These are phyloP conservation scores for Russula olivacea DNA, from an alignment of 768 basidiomycete species.

Conservation along the genomic window DNA sequence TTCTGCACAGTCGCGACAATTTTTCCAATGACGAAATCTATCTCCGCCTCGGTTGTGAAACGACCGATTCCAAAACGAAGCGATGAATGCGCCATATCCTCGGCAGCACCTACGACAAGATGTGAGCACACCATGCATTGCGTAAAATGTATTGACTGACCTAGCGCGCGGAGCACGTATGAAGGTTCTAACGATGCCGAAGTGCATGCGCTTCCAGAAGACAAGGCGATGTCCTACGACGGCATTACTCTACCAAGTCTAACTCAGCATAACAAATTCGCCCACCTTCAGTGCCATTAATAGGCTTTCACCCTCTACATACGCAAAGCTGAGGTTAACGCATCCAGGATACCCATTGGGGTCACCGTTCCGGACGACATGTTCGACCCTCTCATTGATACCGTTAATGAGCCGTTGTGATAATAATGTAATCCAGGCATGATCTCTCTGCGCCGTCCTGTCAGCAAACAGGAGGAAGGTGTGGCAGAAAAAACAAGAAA, in stretches of 20 bases:
- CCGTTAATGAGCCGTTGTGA: conserved; percentile 75
- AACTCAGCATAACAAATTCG: background rate
- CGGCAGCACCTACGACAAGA: conserved; percentile 65
- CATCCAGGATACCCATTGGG: conserved; percentile 90
- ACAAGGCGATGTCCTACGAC: conserved; percentile 87
- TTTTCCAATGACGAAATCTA: conserved; percentile 88
- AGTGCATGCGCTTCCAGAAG: conserved; percentile 97
- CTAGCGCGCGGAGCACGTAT: conserved; percentile 93
- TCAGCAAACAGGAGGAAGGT: conserved; percentile 31
- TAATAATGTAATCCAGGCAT: conserved; percentile 61
- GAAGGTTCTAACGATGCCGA: conserved; percentile 98
- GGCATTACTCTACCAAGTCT: background rate
- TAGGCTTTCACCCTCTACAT: conserved; percentile 95
- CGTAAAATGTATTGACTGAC: conserved; percentile 35
- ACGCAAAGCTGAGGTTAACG: conserved; percentile 91
- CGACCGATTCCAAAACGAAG: conserved; percentile 96
- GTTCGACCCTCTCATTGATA: conserved; percentile 79
- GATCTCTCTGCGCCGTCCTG: conserved; percentile 57
- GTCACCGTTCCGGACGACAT: conserved; percentile 94
- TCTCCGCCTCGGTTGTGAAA: conserved; percentile 95
- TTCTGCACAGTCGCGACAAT: conserved; percentile 82
- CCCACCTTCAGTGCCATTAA: conserved; percentile 94
- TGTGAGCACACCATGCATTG: background rate
- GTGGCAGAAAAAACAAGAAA: background rate
- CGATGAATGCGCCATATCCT: conserved; percentile 99